phyloP scores from a whole-genome alignment of 1,284 basidiomycete genomes.

The Irpex sp. region DNA sequence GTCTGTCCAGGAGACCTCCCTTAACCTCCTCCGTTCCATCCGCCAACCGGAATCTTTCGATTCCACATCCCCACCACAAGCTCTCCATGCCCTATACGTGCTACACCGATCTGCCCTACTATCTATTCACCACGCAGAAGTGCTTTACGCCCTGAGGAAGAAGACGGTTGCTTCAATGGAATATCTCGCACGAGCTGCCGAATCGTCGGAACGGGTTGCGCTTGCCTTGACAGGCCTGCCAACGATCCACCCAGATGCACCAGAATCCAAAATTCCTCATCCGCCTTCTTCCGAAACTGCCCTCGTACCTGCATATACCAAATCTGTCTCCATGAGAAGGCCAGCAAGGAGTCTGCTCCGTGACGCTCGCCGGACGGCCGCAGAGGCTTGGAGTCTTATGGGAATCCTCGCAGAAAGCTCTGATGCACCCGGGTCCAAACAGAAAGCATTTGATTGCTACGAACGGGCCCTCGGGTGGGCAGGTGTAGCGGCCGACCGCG shows the following conservation, averaged over 20 bases:
- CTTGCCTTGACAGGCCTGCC: constrained; percentile 47
- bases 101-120: constrained; percentile 72
- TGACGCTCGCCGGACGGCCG: constrained; percentile 66
- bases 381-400: constrained; percentile 64
- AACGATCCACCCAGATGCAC: constrained; percentile 32
- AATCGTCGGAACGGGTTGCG: constrained; percentile 66
- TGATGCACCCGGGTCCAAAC: constrained; percentile 30
- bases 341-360: constrained; percentile 60
- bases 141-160: constrained; percentile 55
- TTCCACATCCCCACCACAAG: constrained; percentile 48
- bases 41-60: constrained; percentile 44
- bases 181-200: constrained; percentile 56
- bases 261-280: constrained; percentile 35
- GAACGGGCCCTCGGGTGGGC: constrained; percentile 64
- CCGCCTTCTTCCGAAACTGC: constrained; percentile 42
- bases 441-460: constrained; percentile 49
- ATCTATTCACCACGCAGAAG: constrained; percentile 73
- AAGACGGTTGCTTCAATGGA: constrained; percentile 47
- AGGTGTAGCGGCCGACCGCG: constrained; percentile 38
- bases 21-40: constrained; percentile 66
- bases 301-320: constrained; percentile 40
- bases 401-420: constrained; percentile 42
- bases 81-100: constrained; percentile 64
- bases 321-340: constrained; percentile 46
- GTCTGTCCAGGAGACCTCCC: constrained; percentile 60